These are phyloP conservation scores for Brassica cretica DNA, from an alignment of 345 rosid species.

Conservation along the genomic window DNA sequence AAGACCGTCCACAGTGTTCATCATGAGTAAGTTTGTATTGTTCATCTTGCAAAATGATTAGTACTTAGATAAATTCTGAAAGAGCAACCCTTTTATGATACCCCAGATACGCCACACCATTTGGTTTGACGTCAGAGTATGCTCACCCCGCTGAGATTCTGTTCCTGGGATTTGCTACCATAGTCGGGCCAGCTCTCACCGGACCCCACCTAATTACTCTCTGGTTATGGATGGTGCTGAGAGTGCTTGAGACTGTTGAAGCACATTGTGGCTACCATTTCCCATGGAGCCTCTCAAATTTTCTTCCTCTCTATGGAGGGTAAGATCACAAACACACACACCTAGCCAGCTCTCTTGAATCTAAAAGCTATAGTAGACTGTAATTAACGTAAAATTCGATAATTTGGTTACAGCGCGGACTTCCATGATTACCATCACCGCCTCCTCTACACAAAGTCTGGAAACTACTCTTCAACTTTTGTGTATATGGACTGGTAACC, in stretches of 20 bases:
- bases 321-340: slow-evolving; percentile 38
- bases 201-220: slow-evolving; percentile 93
- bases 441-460: slow-evolving; percentile 91
- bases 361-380: neutral
- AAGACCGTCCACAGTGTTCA: slow-evolving; percentile 97
- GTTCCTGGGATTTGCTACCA: slow-evolving; percentile 97
- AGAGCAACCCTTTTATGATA: neutral
- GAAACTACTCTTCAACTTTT: slow-evolving; percentile 95
- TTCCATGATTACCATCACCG: slow-evolving; percentile 99
- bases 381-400: neutral
- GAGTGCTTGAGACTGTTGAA: slow-evolving; percentile 98
- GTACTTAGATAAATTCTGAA: neutral
- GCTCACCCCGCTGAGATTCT: slow-evolving; percentile 99
- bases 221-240: slow-evolving; percentile 95
- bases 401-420: slow-evolving; percentile 64
- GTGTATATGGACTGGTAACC: slow-evolving; percentile 95
- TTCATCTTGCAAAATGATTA: neutral
- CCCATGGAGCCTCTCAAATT: slow-evolving; percentile 98
- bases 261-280: slow-evolving; percentile 99
- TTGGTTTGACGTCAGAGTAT: slow-evolving; percentile 97
- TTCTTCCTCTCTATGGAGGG: slow-evolving; percentile 96
- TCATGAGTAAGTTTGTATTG: slow-evolving; percentile 76
- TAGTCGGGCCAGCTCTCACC: slow-evolving; percentile 92
- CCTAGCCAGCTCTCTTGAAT: neutral
- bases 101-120: slow-evolving; percentile 94